phyloP scores from a whole-genome alignment of 768 basidiomycete species.

The Pisolithus tinctorius region DNA sequence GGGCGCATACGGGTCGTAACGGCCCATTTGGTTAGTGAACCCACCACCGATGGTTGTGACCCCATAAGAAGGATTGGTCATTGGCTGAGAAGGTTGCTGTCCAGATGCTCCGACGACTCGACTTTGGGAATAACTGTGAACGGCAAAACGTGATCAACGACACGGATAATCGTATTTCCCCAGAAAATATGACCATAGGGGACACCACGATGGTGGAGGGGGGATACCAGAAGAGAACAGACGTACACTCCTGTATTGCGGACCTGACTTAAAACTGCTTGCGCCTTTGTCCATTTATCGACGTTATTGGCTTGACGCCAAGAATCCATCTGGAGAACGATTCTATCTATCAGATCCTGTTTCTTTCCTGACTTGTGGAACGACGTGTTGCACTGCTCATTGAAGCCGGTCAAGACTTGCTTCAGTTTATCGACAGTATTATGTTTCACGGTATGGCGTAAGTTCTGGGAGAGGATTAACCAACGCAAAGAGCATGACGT shows the following conservation, averaged over 20 bases:
- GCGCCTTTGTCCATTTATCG: slow-evolving; percentile 67
- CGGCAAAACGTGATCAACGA: slow-evolving; percentile 11
- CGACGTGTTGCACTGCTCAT: slow-evolving; percentile 66
- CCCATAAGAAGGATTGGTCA: slow-evolving; percentile 14
- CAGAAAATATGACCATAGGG: slow-evolving; percentile 4
- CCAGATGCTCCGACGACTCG: slow-evolving; percentile 19
- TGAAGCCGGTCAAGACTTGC: slow-evolving; percentile 69
- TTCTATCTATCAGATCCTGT: slow-evolving; percentile 79
- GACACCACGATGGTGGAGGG: slow-evolving; percentile 6
- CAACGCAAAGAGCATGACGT: slow-evolving; percentile 6
- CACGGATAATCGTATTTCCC: slow-evolving; percentile 1
- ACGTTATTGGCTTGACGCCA: slow-evolving; percentile 52
- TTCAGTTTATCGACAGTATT: slow-evolving; percentile 86
- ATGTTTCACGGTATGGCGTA: slow-evolving; percentile 63
- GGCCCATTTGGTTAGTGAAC: slow-evolving; percentile 28
- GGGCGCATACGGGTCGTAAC: slow-evolving; percentile 64
- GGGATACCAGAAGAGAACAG: slow-evolving; percentile 4
- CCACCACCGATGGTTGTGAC: slow-evolving; percentile 11
- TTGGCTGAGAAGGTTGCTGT: slow-evolving; percentile 19
- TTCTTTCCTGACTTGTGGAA: slow-evolving; percentile 79
- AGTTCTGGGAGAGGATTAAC: slow-evolving; percentile 38
- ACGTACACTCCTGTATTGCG: slow-evolving; percentile 63
- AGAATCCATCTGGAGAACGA: slow-evolving; percentile 48
- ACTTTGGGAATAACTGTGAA: slow-evolving; percentile 21
- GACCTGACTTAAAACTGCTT: slow-evolving; percentile 61